These are phyloP conservation scores for Ramaria rubella DNA, from an alignment of 768 basidiomycete genomes.

Conservation along the genomic window DNA sequence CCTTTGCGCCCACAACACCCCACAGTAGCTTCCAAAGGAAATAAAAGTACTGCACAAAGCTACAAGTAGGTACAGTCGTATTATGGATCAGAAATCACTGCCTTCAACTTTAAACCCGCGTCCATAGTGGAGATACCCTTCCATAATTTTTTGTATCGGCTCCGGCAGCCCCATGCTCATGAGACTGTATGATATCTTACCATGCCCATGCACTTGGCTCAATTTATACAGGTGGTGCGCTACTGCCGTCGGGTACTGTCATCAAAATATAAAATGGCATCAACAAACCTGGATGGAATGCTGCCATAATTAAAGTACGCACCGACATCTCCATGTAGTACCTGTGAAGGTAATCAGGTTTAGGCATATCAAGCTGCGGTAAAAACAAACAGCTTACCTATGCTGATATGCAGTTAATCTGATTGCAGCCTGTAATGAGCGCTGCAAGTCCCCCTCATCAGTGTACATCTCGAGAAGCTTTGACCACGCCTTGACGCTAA, in stretches of 20 bases:
- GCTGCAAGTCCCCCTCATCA: slow-evolving; percentile 92
- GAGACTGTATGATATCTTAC: slow-evolving; percentile 89
- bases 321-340: slow-evolving; percentile 89
- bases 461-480: slow-evolving; percentile 94
- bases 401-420: slow-evolving; percentile 87
- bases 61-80: neutral
- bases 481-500: slow-evolving; percentile 87
- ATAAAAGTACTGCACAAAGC: neutral
- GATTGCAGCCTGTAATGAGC: slow-evolving; percentile 86
- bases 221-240: slow-evolving; percentile 90
- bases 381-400: slow-evolving; percentile 22
- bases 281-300: neutral
- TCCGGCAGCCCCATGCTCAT: slow-evolving; percentile 93
- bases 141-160: slow-evolving; percentile 86
- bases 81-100: slow-evolving; percentile 55
- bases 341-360: slow-evolving; percentile 35
- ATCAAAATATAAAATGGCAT: slow-evolving; percentile 14
- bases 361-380: neutral
- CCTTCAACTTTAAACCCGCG: slow-evolving; percentile 84
- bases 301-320: slow-evolving; percentile 28
- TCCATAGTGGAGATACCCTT: slow-evolving; percentile 84
- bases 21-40: neutral
- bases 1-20: neutral
- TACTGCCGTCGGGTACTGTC: slow-evolving; percentile 88
- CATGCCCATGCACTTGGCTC: slow-evolving; percentile 86